Evolutionary conservation across 306 rosid genomes (phyloP).

Genomic region (Cicer chorassanicum): DNA sequence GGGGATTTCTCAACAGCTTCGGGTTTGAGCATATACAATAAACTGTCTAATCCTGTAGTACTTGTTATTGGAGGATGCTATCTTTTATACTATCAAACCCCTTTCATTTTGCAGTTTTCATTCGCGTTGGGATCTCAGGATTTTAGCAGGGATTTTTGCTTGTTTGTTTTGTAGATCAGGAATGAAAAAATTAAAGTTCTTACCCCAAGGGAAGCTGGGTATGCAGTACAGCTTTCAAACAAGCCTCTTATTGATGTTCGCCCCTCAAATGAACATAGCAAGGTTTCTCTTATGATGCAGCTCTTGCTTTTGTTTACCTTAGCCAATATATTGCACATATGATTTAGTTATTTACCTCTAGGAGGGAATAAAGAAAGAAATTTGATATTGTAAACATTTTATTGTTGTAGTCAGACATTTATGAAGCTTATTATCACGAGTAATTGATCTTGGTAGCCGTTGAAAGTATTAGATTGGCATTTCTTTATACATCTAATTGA

Average conservation of each 20-base stretch:
- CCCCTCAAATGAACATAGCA: slow-evolving; percentile 79
- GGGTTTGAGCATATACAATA: slow-evolving; percentile 2
- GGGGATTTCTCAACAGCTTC: background rate
- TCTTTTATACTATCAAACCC: background rate
- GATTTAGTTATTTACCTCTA: slow-evolving; percentile 6
- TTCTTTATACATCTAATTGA: background rate
- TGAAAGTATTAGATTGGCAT: slow-evolving; percentile 28
- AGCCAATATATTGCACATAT: slow-evolving; percentile 20
- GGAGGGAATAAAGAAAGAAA: slow-evolving; percentile 10
- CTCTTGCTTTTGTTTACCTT: slow-evolving; percentile 22
- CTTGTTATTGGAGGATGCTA: slow-evolving; percentile 1
- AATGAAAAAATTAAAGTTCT: slow-evolving; percentile 83
- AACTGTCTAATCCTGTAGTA: background rate
- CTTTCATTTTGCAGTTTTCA: background rate
- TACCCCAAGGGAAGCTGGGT: slow-evolving; percentile 90
- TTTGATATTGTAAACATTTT: slow-evolving; percentile 26
- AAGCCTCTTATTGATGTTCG: slow-evolving; percentile 92
- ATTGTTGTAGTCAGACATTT: slow-evolving; percentile 13
- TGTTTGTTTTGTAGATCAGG: slow-evolving; percentile 61
- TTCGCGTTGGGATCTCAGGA: background rate
- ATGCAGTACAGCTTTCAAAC: slow-evolving; percentile 89
- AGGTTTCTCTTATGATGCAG: slow-evolving; percentile 55
- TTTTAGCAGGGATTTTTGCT: slow-evolving; percentile 25
- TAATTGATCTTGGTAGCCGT: slow-evolving; percentile 21
- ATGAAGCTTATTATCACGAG: background rate